These are phyloP conservation scores for Nicotiana otophora DNA, from an alignment of 257 asterid species.

Conservation along the genomic window DNA sequence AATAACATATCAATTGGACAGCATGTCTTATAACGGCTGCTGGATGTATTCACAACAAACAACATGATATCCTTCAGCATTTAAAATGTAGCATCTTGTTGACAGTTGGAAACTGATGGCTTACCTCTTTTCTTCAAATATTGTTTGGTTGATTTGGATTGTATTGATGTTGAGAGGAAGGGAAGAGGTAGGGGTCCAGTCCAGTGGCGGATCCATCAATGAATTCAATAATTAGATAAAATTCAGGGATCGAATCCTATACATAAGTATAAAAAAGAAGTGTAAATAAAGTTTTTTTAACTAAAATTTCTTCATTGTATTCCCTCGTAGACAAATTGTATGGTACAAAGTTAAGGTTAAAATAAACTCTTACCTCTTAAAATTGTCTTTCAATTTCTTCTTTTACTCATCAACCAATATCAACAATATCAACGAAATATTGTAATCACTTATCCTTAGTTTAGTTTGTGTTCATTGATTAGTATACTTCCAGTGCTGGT, in stretches of 20 bases:
- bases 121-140: neutral
- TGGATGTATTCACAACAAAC: neutral
- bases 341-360: too few relatives aligned
- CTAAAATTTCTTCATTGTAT: too few relatives aligned
- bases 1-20: neutral
- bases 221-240: rapidly evolving
- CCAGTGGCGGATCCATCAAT: neutral
- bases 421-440: too few relatives aligned
- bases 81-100: neutral
- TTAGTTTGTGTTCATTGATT: too few relatives aligned
- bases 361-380: too few relatives aligned
- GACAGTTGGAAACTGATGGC: neutral
- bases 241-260: neutral
- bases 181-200: too few relatives aligned
- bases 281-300: neutral
- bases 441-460: too few relatives aligned
- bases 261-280: too few relatives aligned
- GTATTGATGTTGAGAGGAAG: neutral
- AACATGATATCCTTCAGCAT: neutral
- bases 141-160: neutral
- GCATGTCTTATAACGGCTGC: neutral
- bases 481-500: too few relatives aligned
- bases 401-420: too few relatives aligned
- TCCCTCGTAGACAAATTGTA: too few relatives aligned
- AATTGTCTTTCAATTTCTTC: too few relatives aligned